These are phyloP conservation scores for Xerocomus minutiporus DNA, from an alignment of 1,284 basidiomycete genomes.

Conservation along the genomic window DNA sequence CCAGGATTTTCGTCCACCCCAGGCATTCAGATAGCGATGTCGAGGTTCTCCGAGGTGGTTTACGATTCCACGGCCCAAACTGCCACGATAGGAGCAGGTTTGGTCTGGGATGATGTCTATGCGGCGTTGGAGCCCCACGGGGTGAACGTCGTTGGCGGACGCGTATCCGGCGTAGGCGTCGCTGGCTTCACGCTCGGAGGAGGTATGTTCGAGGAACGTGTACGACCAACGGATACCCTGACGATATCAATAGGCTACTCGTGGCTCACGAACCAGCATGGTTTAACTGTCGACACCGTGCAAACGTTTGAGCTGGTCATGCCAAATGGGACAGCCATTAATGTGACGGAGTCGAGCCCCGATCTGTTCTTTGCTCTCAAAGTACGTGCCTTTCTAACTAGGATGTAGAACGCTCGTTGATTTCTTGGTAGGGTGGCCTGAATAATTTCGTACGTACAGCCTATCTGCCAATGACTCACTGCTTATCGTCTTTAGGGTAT, in stretches of 20 bases:
- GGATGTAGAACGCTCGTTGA: not conserved
- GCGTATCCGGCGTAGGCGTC: conserved; percentile 52
- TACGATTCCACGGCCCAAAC: conserved; percentile 37
- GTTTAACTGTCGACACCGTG: conserved; percentile 49
- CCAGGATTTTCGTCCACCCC: not conserved
- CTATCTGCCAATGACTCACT: not conserved
- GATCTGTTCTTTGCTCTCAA: conserved; percentile 48
- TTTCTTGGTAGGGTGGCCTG: conserved; percentile 40
- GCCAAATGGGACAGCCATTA: conserved; percentile 36
- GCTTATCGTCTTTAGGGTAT: conserved; percentile 42
- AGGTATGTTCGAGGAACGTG: conserved; percentile 43
- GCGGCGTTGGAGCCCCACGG: conserved; percentile 39
- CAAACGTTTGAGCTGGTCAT: conserved; percentile 45
- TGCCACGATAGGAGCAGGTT: conserved; percentile 43
- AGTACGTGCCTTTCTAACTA: conserved; percentile 21
- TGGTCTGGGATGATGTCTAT: conserved; percentile 57
- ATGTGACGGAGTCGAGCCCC: conserved; percentile 38
- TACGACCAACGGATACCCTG: conserved; percentile 10
- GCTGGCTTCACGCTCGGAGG: conserved; percentile 53
- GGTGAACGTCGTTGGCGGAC: conserved; percentile 50
- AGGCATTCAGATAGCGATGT: conserved; percentile 56
- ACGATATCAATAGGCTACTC: conserved; percentile 16
- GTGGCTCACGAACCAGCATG: conserved; percentile 28
- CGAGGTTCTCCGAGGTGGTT: conserved; percentile 42
- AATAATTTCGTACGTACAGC: conserved; percentile 54